Percentiles rank a stretch among this genome's conserved stretches.
Evolutionary conservation across 2,329 filamentous ascomycete species (phyloP).

Genomic region (Hymenoscyphus fraxineus): DNA sequence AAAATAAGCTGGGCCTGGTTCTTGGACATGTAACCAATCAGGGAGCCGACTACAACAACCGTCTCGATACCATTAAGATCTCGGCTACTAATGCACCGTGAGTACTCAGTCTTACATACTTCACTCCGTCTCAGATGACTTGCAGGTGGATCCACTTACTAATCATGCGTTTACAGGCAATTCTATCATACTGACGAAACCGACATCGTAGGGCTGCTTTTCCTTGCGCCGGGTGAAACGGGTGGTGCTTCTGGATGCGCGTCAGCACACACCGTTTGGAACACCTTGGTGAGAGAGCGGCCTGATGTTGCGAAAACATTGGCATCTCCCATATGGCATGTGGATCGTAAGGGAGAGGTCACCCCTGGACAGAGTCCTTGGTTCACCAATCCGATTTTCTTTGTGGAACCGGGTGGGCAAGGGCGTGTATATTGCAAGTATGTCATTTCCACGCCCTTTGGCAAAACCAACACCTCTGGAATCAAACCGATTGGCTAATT

Average conservation of each 20-base stretch:
- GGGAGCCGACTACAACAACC: slow-evolving; percentile 1
- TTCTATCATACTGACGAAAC: slow-evolving; percentile 3
- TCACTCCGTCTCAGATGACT: too few relatives aligned
- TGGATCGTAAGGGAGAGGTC: neutral
- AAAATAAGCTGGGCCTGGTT: slow-evolving; percentile 1
- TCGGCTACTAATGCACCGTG: neutral
- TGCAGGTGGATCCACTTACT: neutral
- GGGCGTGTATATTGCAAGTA: neutral
- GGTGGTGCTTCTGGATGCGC: slow-evolving; percentile 1
- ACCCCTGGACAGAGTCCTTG: neutral
- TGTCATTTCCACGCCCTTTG: neutral
- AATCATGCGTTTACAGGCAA: neutral
- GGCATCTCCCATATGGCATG: slow-evolving; percentile 1
- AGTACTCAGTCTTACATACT: neutral
- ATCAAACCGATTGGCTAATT: too few relatives aligned
- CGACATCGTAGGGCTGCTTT: neutral
- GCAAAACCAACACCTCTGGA: too few relatives aligned
- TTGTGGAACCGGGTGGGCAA: neutral
- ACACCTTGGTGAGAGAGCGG: neutral
- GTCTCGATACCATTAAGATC: slow-evolving; percentile 2
- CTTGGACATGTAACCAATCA: slow-evolving; percentile 2
- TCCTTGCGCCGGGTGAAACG: neutral
- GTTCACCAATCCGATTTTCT: slow-evolving; percentile 1
- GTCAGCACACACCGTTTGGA: slow-evolving; percentile 1
- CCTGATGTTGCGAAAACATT: slow-evolving; percentile 3